A percentile compares a stretch with the other conserved stretches of the same genome.
These are phyloP conservation scores for Phaeosphaeria sp. DNA, from an alignment of 2,329 filamentous ascomycete species.

Conservation along the genomic window DNA sequence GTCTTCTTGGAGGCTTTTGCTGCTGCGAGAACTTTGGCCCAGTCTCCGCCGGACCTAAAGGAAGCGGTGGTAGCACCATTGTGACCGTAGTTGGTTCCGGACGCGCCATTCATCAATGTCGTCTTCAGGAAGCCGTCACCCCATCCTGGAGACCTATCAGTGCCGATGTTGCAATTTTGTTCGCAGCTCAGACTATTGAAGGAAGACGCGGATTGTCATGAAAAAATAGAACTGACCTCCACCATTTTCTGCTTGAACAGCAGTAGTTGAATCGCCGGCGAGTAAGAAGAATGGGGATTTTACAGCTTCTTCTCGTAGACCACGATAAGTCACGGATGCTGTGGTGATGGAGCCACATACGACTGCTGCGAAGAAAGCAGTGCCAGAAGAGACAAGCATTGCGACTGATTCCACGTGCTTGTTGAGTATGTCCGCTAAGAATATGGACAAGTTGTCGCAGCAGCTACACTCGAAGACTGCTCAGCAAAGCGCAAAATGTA, in stretches of 20 bases:
- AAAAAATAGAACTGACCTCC: conserved; percentile 16
- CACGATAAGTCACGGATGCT: not conserved
- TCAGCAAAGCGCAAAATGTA: not conserved
- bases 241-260: conserved; percentile 28
- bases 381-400: conserved; percentile 1
- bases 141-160: conserved; percentile 52
- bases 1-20: conserved; percentile 44
- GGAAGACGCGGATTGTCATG: not conserved
- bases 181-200: not conserved
- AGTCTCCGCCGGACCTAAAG: conserved; percentile 60
- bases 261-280: conserved; percentile 47
- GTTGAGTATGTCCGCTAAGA: too few relatives aligned
- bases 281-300: conserved; percentile 39
- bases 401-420: not conserved
- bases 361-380: not conserved
- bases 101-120: conserved; percentile 54
- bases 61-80: conserved; percentile 62
- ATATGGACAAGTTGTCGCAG: not conserved
- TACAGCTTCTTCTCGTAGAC: not conserved
- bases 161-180: not conserved
- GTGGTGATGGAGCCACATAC: not conserved
- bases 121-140: conserved; percentile 62
- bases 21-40: conserved; percentile 56
- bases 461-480: not conserved
- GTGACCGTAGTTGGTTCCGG: conserved; percentile 62